phyloP scores from a whole-genome alignment of 768 basidiomycete genomes.

The Wakefieldia striispora region DNA sequence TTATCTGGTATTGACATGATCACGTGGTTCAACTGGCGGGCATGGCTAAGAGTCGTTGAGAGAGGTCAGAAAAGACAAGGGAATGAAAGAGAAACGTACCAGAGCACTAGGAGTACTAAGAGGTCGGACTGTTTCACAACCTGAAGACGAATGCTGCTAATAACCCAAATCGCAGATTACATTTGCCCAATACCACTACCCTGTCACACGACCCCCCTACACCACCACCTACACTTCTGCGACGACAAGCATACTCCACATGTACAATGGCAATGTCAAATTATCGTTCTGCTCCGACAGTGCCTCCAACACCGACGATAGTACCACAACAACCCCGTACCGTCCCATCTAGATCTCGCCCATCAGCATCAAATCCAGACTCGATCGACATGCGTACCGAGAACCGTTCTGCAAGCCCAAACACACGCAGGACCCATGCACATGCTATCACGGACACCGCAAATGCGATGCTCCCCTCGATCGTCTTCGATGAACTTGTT shows the following conservation, averaged over 20 bases:
- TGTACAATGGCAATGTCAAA: slow-evolving; percentile 90
- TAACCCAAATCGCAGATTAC: background rate
- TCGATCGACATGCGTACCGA: slow-evolving; percentile 52
- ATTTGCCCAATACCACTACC: slow-evolving; percentile 22
- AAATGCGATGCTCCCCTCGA: slow-evolving; percentile 90
- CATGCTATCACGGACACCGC: slow-evolving; percentile 63
- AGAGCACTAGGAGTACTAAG: background rate
- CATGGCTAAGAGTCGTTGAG: background rate
- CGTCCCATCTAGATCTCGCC: slow-evolving; percentile 51
- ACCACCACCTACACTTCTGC: slow-evolving; percentile 34
- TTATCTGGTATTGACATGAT: slow-evolving; percentile 29
- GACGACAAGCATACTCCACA: slow-evolving; percentile 86
- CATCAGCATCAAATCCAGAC: slow-evolving; percentile 15
- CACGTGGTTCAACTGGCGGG: slow-evolving; percentile 14
- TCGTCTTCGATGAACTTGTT: slow-evolving; percentile 76
- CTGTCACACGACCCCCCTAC: slow-evolving; percentile 23
- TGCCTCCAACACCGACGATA: slow-evolving; percentile 82
- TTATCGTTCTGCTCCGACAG: slow-evolving; percentile 97
- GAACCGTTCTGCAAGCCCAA: slow-evolving; percentile 70
- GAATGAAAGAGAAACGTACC: background rate
- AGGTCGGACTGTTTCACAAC: no score
- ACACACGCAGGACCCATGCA: slow-evolving; percentile 68
- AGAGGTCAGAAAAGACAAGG: no score
- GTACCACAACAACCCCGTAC: slow-evolving; percentile 61
- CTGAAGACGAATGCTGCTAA: background rate